Conservation (phyloP, 148 eudicot genomes). For the Dianthus caryophyllus region DNA sequence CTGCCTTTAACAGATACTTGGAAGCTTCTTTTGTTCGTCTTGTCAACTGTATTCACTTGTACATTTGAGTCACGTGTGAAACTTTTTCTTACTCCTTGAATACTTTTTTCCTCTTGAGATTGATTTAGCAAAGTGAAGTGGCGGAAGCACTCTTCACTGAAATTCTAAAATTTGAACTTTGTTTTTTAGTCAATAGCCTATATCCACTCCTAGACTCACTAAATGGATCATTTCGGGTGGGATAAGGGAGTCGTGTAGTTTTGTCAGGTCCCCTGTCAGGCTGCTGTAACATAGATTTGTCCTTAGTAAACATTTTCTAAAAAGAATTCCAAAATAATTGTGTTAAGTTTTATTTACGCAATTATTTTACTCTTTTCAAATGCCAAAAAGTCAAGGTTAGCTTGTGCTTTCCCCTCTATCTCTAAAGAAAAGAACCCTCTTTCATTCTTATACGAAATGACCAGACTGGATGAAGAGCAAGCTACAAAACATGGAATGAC, state of each 20-base stretch:
- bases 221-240: no score
- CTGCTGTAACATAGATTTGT: no score
- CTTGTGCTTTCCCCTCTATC: slow-evolving; percentile 13
- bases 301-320: no score
- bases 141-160: not conserved
- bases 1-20: slow-evolving; percentile 4
- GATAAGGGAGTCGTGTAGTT: no score
- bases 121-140: not conserved
- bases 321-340: no score
- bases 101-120: not conserved
- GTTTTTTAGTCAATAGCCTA: not conserved
- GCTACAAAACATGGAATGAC: slow-evolving; percentile 36
- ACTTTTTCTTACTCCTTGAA: not conserved
- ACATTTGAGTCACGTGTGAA: not conserved
- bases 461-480: slow-evolving; percentile 57
- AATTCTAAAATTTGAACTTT: not conserved
- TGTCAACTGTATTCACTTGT: no score
- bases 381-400: slow-evolving; percentile 19
- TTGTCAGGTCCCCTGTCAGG: no score
- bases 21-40: not conserved
- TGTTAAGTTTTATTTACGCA: slow-evolving; percentile 1
- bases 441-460: slow-evolving; percentile 59
- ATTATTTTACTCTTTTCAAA: no score
- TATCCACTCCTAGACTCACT: not conserved
- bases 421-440: slow-evolving; percentile 21